A percentile compares a stretch with the other conserved stretches of the same genome.
Conservation (phyloP, 2,329 filamentous ascomycete genomes). For the Alternaria sp. region DNA sequence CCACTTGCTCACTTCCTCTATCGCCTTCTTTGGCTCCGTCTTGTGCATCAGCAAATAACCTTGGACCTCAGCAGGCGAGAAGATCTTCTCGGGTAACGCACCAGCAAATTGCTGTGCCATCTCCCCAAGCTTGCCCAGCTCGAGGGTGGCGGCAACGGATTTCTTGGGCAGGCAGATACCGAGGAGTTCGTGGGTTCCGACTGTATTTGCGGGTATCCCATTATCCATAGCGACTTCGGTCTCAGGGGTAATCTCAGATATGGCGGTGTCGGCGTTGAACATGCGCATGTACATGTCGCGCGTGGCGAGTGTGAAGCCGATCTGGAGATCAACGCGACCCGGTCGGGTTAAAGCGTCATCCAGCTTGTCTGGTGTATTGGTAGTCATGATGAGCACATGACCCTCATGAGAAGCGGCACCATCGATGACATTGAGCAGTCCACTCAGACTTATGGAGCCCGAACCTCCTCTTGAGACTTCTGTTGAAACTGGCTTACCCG, state of each 20-base stretch:
- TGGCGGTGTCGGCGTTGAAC: slow-evolving; percentile 29
- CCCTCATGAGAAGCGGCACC: slow-evolving; percentile 83
- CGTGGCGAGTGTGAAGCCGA: slow-evolving; percentile 64
- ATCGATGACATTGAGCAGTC: slow-evolving; percentile 83
- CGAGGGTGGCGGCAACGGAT: slow-evolving; percentile 11
- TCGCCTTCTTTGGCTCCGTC: slow-evolving; percentile 57
- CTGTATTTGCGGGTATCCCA: not conserved
- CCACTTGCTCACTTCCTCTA: slow-evolving; percentile 57
- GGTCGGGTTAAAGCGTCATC: slow-evolving; percentile 79
- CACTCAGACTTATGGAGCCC: slow-evolving; percentile 73
- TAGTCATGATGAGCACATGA: slow-evolving; percentile 82
- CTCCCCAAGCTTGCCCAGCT: slow-evolving; percentile 18
- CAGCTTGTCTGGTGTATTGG: slow-evolving; percentile 76
- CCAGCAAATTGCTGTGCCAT: slow-evolving; percentile 59
- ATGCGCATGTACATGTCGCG: slow-evolving; percentile 56
- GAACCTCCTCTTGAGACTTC: too few species aligned
- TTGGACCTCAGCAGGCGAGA: slow-evolving; percentile 64
- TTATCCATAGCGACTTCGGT: not conserved
- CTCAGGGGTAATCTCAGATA: not conserved
- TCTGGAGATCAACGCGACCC: slow-evolving; percentile 74
- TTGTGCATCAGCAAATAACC: slow-evolving; percentile 62
- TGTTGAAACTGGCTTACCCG: not conserved
- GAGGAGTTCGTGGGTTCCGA: slow-evolving; percentile 21
- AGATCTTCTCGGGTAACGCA: slow-evolving; percentile 56
- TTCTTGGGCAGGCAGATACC: slow-evolving; percentile 14